A percentile compares a stretch with the other conserved stretches of the same genome.
These are phyloP conservation scores for Brassica carinata DNA, from an alignment of 345 rosid species.

Conservation along the genomic window DNA sequence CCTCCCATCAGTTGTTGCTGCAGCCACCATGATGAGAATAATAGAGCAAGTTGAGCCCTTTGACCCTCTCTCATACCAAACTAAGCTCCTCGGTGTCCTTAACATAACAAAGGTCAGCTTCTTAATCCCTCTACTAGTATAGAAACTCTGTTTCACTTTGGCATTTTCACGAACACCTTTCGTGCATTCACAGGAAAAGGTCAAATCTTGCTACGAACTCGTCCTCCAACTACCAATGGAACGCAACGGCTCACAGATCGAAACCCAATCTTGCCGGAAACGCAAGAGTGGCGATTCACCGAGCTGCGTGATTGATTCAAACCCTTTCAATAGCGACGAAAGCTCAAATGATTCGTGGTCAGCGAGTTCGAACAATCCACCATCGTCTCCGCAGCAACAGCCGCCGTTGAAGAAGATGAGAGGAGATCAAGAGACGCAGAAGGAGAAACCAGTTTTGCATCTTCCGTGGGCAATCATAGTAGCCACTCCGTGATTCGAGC, in stretches of 20 bases:
- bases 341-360: too few species aligned
- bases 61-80: slow-evolving; percentile 52
- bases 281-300: slow-evolving; percentile 59
- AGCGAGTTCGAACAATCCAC: too few species aligned
- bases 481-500: too few species aligned
- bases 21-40: slow-evolving; percentile 80
- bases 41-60: slow-evolving; percentile 61
- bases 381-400: too few species aligned
- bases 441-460: too few species aligned
- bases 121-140: too few species aligned
- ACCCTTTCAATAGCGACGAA: too few species aligned
- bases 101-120: slow-evolving; percentile 59
- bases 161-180: slow-evolving; percentile 20
- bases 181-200: slow-evolving; percentile 55
- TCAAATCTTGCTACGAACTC: slow-evolving; percentile 54
- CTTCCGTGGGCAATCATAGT: too few species aligned
- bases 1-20: slow-evolving; percentile 79
- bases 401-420: too few species aligned
- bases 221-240: slow-evolving; percentile 36
- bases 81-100: slow-evolving; percentile 62
- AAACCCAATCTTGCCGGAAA: slow-evolving; percentile 37
- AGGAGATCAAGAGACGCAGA: too few species aligned
- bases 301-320: slow-evolving; percentile 50
- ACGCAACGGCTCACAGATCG: slow-evolving; percentile 15
- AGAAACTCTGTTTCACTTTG: not conserved